These are phyloP conservation scores for Gastrodia elata DNA, from an alignment of 106 monocot genomes.

Conservation along the genomic window DNA sequence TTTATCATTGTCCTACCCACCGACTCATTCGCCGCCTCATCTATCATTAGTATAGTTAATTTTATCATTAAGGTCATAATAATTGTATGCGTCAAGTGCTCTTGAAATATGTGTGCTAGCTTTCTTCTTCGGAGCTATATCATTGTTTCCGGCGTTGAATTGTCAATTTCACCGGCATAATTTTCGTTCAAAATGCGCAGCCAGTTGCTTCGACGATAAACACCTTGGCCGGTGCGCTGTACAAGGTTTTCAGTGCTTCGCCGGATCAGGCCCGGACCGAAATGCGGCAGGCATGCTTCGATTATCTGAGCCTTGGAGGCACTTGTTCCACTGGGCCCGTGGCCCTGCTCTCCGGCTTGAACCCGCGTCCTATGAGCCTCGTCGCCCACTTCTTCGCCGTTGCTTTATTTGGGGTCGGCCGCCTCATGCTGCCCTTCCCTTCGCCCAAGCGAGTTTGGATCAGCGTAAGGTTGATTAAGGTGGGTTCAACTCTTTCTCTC, in stretches of 20 bases:
- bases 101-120: no score
- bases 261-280: conserved; percentile 70
- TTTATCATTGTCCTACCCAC: no score
- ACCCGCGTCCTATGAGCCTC: conserved; percentile 70
- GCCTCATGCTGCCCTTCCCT: conserved; percentile 72
- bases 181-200: no score
- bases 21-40: no score
- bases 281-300: conserved; percentile 86
- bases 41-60: no score
- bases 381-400: conserved; percentile 92
- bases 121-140: no score
- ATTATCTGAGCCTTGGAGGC: conserved; percentile 88
- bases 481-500: not conserved
- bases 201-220: conserved; percentile 96
- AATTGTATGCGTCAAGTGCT: no score
- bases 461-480: conserved; percentile 65
- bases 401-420: conserved; percentile 85
- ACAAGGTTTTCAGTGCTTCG: conserved; percentile 78
- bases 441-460: conserved; percentile 71
- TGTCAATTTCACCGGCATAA: no score
- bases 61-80: no score
- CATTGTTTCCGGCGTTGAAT: no score
- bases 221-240: conserved; percentile 81
- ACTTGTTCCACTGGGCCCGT: conserved; percentile 67
- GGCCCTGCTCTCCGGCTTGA: conserved; percentile 71